Evolutionary conservation across 1,139 yeast genomes (phyloP), one percentile per base, ranked within the genome.

Genomic region (Geotrichum cucujoidarum): DNA sequence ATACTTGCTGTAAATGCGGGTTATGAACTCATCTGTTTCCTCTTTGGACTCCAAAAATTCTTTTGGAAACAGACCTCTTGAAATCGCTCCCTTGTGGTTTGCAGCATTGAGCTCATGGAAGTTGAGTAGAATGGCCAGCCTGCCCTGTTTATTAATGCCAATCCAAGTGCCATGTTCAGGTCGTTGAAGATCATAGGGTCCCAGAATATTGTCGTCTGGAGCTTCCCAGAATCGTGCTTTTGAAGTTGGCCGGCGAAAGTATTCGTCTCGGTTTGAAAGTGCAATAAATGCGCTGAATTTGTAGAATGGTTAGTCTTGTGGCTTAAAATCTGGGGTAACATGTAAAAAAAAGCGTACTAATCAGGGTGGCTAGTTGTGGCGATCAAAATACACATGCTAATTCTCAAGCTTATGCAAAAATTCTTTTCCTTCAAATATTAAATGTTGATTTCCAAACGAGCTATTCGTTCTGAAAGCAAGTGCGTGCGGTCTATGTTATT

Each of bases 101-200:
- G 32, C 40, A n/a, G 47, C 14, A 11, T 22, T 57, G 54, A 60
- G 77, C 82, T 60, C 87, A 40, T 63, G 70, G 59, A 77, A 81
- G 62, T 92, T 92, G 18, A 92, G 80, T 38, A 92, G 71, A 1
- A 84, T 84, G 0, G 95, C 86, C 1, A 90, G 54, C 50, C 77
- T 74, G 0, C 94, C 94, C 2, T 61, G 64, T 29, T 70, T 70
- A 41, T 80, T 76, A 1, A 84, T 75, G 0, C 96, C 97, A 2
- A 88, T 78, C 98, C 98, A 92, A 0, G 97, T 86, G 0, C 98
- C 97, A 57, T 80, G 88, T 54, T 81, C 90, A 0, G 71, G 67
- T 45, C 92, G 69, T 1, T 83, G 89, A 56, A 84, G 63, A 64
- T 92, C 98, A 32, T 75, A 68, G 0, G 97, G 97, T 4, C 86